Conservation (phyloP, 225 moss, liverwort and hornwort genomes). For the Sphagnum contortum region DNA sequence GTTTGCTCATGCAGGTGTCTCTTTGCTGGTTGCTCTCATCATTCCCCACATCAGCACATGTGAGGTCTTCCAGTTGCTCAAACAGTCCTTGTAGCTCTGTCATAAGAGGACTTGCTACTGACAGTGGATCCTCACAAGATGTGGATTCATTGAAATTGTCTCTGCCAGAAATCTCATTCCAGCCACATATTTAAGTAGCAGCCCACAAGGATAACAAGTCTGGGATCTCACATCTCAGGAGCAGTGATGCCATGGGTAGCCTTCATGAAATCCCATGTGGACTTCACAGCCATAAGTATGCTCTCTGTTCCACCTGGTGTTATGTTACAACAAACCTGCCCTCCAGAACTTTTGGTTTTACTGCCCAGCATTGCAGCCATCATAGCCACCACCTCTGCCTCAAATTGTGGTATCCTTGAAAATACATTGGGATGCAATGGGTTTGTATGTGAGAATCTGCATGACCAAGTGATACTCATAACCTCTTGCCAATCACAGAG, state of each 20-base stretch:
- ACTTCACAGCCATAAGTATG: slow-evolving; percentile 96
- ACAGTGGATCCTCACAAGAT: too few relatives aligned
- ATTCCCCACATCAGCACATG: too few relatives aligned
- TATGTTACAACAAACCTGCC: slow-evolving; percentile 94
- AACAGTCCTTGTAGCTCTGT: too few relatives aligned
- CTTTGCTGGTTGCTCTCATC: too few relatives aligned
- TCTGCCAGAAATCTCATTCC: too few relatives aligned
- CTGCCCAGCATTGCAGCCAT: slow-evolving; percentile 87
- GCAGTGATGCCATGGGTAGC: slow-evolving; percentile 56
- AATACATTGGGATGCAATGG: slow-evolving; percentile 96
- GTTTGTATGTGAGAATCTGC: slow-evolving; percentile 98
- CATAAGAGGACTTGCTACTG: too few relatives aligned
- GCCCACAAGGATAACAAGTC: not conserved
- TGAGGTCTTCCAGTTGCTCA: too few relatives aligned
- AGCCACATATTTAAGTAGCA: not conserved
- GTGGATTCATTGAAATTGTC: too few relatives aligned
- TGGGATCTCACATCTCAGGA: slow-evolving; percentile 78
- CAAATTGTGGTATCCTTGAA: slow-evolving; percentile 86
- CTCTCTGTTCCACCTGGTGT: slow-evolving; percentile 99
- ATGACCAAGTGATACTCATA: too few relatives aligned
- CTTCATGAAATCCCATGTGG: slow-evolving; percentile 87
- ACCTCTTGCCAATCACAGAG: too few relatives aligned
- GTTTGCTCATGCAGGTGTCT: too few relatives aligned
- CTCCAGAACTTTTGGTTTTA: slow-evolving; percentile 74
- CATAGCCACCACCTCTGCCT: slow-evolving; percentile 99